Percentiles rank a stretch among this genome's conserved stretches.
Evolutionary conservation across 2,329 filamentous ascomycete genomes (phyloP).

Genomic region (Aspergillus nomiae): DNA sequence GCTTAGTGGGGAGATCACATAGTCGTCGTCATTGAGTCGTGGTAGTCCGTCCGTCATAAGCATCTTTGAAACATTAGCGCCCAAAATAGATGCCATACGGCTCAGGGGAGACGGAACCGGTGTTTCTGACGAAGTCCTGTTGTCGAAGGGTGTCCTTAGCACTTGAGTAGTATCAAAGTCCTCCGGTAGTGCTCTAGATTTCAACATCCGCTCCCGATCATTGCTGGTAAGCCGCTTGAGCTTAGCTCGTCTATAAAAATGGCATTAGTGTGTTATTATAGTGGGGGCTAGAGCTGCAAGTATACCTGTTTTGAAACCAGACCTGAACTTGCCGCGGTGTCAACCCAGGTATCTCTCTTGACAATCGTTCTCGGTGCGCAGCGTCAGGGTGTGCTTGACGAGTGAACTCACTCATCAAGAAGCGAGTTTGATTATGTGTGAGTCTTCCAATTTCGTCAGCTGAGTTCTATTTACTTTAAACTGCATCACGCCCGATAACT

Average conservation of each 20-base stretch:
- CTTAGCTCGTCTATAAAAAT: conserved; percentile 56
- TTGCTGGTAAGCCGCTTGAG: conserved; percentile 63
- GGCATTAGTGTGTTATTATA: conserved; percentile 14
- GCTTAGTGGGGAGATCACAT: conserved; percentile 40
- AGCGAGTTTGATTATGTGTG: conserved; percentile 95
- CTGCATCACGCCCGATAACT: background rate
- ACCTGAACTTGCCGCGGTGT: conserved; percentile 94
- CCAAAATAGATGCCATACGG: conserved; percentile 42
- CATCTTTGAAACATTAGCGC: conserved; percentile 33
- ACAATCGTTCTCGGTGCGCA: conserved; percentile 82
- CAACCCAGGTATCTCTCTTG: conserved; percentile 85
- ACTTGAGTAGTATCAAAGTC: conserved; percentile 63
- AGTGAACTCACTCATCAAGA: conserved; percentile 94
- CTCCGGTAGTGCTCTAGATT: conserved; percentile 60
- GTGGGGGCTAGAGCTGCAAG: conserved; percentile 6
- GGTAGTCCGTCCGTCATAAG: conserved; percentile 38
- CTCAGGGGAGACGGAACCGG: conserved; percentile 50
- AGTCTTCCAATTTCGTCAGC: conserved; percentile 57
- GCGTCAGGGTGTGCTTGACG: conserved; percentile 94
- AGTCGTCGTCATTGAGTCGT: conserved; percentile 40
- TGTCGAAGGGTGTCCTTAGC: conserved; percentile 56
- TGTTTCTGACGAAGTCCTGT: conserved; percentile 48
- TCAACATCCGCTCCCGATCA: conserved; percentile 63
- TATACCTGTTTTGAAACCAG: conserved; percentile 96
- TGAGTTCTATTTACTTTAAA: background rate